Conservation (phyloP, 371 early-diverging fungal genomes). For the Mortierella sp. region DNA sequence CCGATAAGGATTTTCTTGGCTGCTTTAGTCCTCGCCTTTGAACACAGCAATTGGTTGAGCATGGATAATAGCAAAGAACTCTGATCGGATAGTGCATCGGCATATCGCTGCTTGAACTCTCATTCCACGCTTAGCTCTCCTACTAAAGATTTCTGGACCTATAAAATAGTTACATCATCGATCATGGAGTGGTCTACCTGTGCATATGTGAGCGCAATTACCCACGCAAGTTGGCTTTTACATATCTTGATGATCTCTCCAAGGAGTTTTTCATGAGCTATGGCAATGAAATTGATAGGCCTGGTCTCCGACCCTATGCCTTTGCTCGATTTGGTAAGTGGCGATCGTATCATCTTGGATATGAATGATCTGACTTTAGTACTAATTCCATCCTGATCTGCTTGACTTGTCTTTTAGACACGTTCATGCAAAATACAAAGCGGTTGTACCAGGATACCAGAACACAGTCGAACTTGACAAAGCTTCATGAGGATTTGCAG, state of each 20-base stretch:
- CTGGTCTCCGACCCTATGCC: constrained; percentile 94
- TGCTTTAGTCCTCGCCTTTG: no score
- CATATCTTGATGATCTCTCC: constrained; percentile 93
- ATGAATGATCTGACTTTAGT: background rate
- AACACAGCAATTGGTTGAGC: no score
- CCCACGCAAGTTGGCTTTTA: constrained; percentile 96
- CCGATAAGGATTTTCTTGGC: no score
- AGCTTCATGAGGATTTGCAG: constrained; percentile 94
- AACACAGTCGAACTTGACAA: constrained; percentile 92
- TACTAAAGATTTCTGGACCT: background rate
- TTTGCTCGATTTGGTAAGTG: constrained; percentile 93
- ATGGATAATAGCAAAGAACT: no score
- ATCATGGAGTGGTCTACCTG: constrained; percentile 93
- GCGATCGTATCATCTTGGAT: background rate
- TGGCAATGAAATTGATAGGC: constrained; percentile 87
- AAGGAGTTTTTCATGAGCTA: constrained; percentile 95
- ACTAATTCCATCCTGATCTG: background rate
- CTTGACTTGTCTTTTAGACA: constrained; percentile 69
- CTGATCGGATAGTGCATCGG: no score
- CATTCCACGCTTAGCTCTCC: background rate
- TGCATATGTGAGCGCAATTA: constrained; percentile 95
- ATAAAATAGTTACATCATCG: constrained; percentile 87
- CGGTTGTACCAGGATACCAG: constrained; percentile 95
- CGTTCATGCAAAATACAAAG: constrained; percentile 97
- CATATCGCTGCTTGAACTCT: no score